phyloP scores from a whole-genome alignment of 2,329 filamentous ascomycete species.

The Fusarium oligoseptatum region DNA sequence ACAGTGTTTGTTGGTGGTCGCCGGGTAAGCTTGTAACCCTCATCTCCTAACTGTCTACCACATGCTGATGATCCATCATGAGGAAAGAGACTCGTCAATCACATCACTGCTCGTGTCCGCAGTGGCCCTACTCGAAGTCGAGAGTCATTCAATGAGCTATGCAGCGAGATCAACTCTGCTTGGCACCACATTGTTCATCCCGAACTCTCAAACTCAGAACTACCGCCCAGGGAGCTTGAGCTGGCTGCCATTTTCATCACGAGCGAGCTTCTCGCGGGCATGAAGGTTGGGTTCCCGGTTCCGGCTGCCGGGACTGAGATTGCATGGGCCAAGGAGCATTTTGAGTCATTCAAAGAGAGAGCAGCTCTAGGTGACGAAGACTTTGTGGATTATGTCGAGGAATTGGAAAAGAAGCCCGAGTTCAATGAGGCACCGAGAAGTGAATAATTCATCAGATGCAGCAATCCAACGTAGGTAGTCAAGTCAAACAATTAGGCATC shows the following conservation, averaged over 20 bases:
- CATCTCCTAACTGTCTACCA: not conserved
- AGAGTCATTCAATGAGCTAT: not conserved
- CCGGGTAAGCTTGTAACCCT: not conserved
- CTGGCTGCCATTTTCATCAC: not conserved
- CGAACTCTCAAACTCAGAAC: not conserved
- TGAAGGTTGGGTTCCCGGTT: not conserved
- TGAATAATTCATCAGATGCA: not conserved
- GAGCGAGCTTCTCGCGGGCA: conserved; percentile 1
- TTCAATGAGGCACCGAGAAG: not conserved
- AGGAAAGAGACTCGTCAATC: not conserved
- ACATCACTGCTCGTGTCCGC: not conserved
- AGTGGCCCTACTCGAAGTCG: not conserved
- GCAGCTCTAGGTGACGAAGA: not conserved
- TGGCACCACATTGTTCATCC: not conserved
- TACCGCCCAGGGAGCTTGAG: not conserved
- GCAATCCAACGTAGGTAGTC: not conserved
- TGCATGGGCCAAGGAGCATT: conserved; percentile 1
- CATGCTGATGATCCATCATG: not conserved
- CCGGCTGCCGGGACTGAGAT: not conserved
- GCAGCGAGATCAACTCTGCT: not conserved
- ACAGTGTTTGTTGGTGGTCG: not conserved
- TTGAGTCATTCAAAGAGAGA: conserved; percentile 4
- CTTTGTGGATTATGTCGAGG: not conserved
- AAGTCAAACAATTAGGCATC: not conserved
- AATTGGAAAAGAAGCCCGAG: not conserved